Evolutionary conservation across 202 grass and related monocot genomes (phyloP).

Genomic region (Panicum hallii): DNA sequence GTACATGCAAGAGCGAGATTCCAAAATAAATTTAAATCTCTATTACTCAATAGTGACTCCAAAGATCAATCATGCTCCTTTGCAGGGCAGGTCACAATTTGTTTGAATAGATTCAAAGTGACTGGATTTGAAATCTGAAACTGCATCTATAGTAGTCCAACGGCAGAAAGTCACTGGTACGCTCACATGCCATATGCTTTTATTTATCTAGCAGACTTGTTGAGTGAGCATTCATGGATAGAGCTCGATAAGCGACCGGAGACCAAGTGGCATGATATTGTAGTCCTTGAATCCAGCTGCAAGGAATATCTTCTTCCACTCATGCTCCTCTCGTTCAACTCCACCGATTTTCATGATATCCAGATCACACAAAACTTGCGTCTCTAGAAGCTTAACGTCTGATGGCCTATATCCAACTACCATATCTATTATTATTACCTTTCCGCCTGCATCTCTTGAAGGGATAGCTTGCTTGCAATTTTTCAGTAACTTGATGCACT

Average conservation of each 20-base stretch:
- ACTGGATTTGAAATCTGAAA: background rate
- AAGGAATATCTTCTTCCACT: background rate
- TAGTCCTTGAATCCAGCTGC: background rate
- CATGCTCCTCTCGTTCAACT: background rate
- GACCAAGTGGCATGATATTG: background rate
- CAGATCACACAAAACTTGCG: background rate
- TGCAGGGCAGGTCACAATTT: background rate
- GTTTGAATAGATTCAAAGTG: background rate
- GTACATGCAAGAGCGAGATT: no score
- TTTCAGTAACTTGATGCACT: slow-evolving; percentile 6
- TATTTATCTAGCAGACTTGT: background rate
- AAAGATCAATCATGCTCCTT: background rate
- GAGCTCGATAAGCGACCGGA: background rate
- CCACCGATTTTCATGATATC: slow-evolving; percentile 1
- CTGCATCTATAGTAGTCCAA: background rate
- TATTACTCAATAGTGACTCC: background rate
- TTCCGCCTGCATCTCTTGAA: background rate
- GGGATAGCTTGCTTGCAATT: slow-evolving; percentile 13
- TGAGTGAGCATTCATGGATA: background rate
- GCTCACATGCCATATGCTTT: background rate
- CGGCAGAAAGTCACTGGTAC: background rate
- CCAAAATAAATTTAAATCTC: no score
- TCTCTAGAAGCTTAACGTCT: background rate
- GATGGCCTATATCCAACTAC: background rate
- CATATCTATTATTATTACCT: slow-evolving; percentile 6